Conservation (phyloP, 306 rosid species). For the Begonia peltatifolia region DNA sequence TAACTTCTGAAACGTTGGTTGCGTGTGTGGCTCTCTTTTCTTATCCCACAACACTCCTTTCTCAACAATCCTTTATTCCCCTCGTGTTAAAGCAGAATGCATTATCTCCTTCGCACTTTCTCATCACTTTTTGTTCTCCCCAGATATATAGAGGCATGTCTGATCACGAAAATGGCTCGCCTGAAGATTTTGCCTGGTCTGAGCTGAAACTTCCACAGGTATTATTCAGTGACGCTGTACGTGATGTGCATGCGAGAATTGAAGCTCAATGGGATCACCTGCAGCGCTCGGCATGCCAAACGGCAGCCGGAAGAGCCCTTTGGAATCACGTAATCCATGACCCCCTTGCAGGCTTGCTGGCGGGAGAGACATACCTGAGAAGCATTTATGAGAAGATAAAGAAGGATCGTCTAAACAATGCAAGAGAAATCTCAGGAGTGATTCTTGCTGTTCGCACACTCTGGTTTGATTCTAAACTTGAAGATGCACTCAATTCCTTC, state of each 20-base stretch:
- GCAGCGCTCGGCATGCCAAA: slow-evolving; percentile 76
- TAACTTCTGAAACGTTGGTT: slow-evolving; percentile 36
- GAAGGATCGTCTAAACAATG: slow-evolving; percentile 65
- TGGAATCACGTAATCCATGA: slow-evolving; percentile 84
- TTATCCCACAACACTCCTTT: slow-evolving; percentile 35
- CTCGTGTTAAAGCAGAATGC: slow-evolving; percentile 24
- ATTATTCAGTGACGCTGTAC: slow-evolving; percentile 38
- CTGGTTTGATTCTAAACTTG: slow-evolving; percentile 74
- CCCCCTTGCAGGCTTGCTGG: slow-evolving; percentile 65
- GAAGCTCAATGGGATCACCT: slow-evolving; percentile 75
- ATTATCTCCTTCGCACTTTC: slow-evolving; percentile 31
- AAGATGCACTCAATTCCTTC: slow-evolving; percentile 44
- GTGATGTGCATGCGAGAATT: slow-evolving; percentile 52
- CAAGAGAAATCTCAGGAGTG: slow-evolving; percentile 79
- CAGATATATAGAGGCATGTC: slow-evolving; percentile 35
- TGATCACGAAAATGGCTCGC: slow-evolving; percentile 36
- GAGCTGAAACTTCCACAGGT: slow-evolving; percentile 70
- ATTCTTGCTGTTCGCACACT: slow-evolving; percentile 87
- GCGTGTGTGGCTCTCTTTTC: slow-evolving; percentile 97
- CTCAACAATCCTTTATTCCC: slow-evolving; percentile 6
- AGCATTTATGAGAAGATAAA: slow-evolving; percentile 75
- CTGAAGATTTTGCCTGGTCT: slow-evolving; percentile 37
- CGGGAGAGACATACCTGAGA: slow-evolving; percentile 70
- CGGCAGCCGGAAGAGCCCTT: slow-evolving; percentile 92
- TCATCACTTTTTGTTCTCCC: slow-evolving; percentile 12